A percentile compares a stretch with the other conserved stretches of the same genome.
These are phyloP conservation scores for Termitomyces sp. DNA, from an alignment of 768 basidiomycete genomes.

Conservation along the genomic window DNA sequence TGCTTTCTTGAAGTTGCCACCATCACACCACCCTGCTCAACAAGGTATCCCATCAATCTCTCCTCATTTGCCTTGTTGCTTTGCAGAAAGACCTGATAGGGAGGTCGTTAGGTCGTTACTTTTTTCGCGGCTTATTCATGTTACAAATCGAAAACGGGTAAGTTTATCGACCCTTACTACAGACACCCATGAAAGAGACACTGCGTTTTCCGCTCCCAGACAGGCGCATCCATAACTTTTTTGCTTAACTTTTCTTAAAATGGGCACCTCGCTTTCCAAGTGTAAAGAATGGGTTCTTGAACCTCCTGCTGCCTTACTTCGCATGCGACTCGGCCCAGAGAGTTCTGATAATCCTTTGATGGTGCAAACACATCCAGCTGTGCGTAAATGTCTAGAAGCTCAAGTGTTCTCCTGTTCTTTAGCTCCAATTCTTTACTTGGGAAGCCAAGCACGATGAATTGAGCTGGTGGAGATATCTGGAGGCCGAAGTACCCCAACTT, in stretches of 20 bases:
- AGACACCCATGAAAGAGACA: background rate
- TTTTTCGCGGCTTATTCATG: no score
- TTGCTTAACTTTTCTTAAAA: no score
- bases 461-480: conserved; percentile 82
- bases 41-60: no score
- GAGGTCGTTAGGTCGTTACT: no score
- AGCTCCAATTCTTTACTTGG: conserved; percentile 89
- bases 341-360: conserved; percentile 55
- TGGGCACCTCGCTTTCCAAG: conserved; percentile 21
- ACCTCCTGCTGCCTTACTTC: conserved; percentile 37
- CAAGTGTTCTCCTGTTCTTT: background rate
- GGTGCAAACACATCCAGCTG: conserved; percentile 34
- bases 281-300: conserved; percentile 24
- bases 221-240: background rate
- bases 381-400: background rate
- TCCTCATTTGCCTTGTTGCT: no score
- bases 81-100: no score
- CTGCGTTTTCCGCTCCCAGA: background rate
- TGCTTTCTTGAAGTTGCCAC: no score
- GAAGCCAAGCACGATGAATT: conserved; percentile 46
- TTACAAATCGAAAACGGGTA: no score
- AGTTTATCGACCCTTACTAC: no score
- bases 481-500: conserved; percentile 56
- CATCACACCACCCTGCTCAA: no score
- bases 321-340: conserved; percentile 58